These are phyloP conservation scores for Hibiscus tridactylites DNA, from an alignment of 345 rosid species.

Conservation along the genomic window DNA sequence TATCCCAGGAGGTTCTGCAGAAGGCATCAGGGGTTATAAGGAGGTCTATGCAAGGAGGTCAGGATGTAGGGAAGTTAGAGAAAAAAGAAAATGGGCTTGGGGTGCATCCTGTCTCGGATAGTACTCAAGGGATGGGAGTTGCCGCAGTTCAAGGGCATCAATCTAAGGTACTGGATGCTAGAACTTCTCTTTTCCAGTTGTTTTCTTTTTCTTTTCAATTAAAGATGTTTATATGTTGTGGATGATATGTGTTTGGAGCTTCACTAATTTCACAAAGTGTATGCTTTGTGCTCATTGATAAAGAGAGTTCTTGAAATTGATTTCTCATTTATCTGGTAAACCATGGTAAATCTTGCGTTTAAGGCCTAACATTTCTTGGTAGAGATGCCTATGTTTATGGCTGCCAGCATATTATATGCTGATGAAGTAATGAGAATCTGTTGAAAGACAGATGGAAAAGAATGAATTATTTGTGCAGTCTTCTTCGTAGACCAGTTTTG, in stretches of 20 bases:
- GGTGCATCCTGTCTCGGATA: slow-evolving; percentile 24
- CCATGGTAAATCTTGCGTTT: neutral
- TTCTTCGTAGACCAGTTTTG: neutral
- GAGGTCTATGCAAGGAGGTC: slow-evolving; percentile 37
- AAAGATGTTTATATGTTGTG: neutral
- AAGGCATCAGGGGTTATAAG: slow-evolving; percentile 50
- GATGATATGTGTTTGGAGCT: neutral
- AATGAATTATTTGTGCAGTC: neutral
- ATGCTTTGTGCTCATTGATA: neutral
- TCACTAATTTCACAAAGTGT: neutral
- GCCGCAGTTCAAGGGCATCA: slow-evolving; percentile 32
- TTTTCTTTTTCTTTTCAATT: neutral
- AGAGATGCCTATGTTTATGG: neutral
- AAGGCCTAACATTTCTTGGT: neutral
- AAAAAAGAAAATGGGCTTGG: slow-evolving; percentile 27
- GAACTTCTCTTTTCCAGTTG: neutral
- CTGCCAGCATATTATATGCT: neutral
- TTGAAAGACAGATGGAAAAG: neutral
- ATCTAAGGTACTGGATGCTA: slow-evolving; percentile 31
- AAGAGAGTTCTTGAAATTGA: neutral
- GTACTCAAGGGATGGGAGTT: slow-evolving; percentile 22
- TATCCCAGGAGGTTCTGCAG: slow-evolving; percentile 48
- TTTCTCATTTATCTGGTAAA: neutral
- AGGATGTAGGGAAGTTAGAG: slow-evolving; percentile 33
- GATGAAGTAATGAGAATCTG: neutral